phyloP scores from a whole-genome alignment of 2,329 filamentous ascomycete genomes.

The Alternaria sp. region DNA sequence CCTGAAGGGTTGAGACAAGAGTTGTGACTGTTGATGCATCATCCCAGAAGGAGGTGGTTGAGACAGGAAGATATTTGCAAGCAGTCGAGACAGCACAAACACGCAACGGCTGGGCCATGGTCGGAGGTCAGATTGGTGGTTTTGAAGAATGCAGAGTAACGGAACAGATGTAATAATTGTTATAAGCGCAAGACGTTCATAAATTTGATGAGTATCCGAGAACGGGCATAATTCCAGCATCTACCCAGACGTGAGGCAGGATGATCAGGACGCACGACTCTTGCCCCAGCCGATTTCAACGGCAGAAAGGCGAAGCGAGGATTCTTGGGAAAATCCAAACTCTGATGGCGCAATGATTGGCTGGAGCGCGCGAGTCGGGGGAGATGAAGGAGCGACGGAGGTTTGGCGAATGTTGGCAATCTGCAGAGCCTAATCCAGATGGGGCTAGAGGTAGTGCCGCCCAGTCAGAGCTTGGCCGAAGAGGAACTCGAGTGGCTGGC shows the following conservation, averaged over 20 bases:
- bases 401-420: conserved; percentile 38
- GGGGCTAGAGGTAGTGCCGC: conserved; percentile 20
- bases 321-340: conserved; percentile 25
- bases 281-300: conserved; percentile 8
- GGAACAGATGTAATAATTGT: background rate
- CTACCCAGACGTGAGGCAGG: conserved; percentile 14
- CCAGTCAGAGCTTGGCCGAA: conserved; percentile 19
- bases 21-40: conserved; percentile 13
- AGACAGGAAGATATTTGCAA: background rate
- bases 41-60: conserved; percentile 5
- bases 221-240: conserved; percentile 7
- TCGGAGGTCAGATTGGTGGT: background rate
- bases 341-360: conserved; percentile 35
- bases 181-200: conserved; percentile 6
- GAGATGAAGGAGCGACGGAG: conserved; percentile 48
- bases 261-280: conserved; percentile 9
- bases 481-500: conserved; percentile 22
- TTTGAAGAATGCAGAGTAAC: background rate
- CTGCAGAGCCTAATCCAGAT: conserved; percentile 26
- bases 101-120: conserved; percentile 1
- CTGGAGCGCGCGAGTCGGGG: conserved; percentile 40
- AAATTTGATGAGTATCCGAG: conserved; percentile 3
- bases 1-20: conserved; percentile 2
- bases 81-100: conserved; percentile 2
- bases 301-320: conserved; percentile 17